Evolutionary conservation across 495 filamentous ascomycete species (phyloP).

Genomic region (Penicillium parvum): DNA sequence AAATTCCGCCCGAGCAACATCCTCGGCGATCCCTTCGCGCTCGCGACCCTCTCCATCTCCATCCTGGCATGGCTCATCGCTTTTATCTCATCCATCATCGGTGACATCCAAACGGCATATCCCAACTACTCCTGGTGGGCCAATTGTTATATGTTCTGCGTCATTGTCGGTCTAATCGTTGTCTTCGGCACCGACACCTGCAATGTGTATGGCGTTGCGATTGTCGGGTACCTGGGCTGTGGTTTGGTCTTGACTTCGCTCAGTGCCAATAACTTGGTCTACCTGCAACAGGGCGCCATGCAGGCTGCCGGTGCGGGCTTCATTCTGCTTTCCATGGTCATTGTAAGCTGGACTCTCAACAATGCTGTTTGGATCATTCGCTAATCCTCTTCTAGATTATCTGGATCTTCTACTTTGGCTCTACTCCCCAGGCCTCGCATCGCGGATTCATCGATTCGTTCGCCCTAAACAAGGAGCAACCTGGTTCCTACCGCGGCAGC

Average conservation of each 20-base stretch:
- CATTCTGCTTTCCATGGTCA: conserved; percentile 92
- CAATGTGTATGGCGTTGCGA: conserved; percentile 83
- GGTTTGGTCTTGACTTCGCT: conserved; percentile 81
- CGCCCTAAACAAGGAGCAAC: conserved; percentile 81
- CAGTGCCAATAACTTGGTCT: conserved; percentile 76
- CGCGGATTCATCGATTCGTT: conserved; percentile 94
- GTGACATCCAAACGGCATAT: conserved; percentile 55
- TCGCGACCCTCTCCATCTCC: conserved; percentile 90
- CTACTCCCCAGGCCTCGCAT: conserved; percentile 79
- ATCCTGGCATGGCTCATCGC: conserved; percentile 89
- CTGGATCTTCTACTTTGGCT: conserved; percentile 99
- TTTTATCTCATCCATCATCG: conserved; percentile 79
- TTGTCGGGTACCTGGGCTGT: conserved; percentile 80
- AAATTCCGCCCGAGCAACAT: conserved; percentile 81
- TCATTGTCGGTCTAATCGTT: conserved; percentile 72
- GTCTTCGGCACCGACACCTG: conserved; percentile 77
- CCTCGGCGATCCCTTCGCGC: conserved; percentile 91
- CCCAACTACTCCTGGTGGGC: conserved; percentile 91
- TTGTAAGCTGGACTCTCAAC: conserved; percentile 51
- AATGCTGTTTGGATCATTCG: background rate
- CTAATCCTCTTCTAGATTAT: conserved; percentile 62
- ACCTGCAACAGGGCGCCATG: conserved; percentile 60
- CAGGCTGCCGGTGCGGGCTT: conserved; percentile 90
- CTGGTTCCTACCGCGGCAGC: conserved; percentile 60
- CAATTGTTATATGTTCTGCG: conserved; percentile 76